Evolutionary conservation across 371 early-diverging fungal genomes (phyloP).

Genomic region (Nematocida sp.): DNA sequence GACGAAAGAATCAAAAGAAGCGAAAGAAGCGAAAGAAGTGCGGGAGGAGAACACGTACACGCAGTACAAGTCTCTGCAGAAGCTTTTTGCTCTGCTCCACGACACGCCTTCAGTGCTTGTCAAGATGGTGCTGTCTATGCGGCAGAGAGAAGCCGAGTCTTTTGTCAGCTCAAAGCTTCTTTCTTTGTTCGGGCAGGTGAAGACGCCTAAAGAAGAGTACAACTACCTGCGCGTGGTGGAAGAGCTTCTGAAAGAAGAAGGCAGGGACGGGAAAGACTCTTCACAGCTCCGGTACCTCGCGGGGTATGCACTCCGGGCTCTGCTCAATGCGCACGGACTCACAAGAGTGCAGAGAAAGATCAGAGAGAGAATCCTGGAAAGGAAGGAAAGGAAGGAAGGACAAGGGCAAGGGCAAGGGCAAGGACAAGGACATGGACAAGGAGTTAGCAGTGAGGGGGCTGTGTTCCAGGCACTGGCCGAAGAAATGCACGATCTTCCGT

Average conservation of each 20-base stretch:
- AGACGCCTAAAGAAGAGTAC: conserved; percentile 87
- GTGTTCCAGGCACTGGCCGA: neutral
- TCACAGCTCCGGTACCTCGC: neutral
- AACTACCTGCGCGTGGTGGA: conserved; percentile 82
- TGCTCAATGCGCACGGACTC: neutral
- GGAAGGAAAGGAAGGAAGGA: too few species aligned
- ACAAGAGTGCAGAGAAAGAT: conserved; percentile 1
- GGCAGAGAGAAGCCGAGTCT: conserved; percentile 68
- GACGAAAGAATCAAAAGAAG: conserved; percentile 67
- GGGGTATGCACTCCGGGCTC: neutral
- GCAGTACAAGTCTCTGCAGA: conserved; percentile 70
- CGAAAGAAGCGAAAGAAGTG: conserved; percentile 30
- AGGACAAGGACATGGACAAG: neutral
- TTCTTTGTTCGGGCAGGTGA: conserved; percentile 86
- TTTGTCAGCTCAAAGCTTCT: conserved; percentile 78
- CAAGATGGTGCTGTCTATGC: conserved; percentile 70
- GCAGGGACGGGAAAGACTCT: neutral
- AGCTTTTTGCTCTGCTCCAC: conserved; percentile 86
- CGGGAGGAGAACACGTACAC: conserved; percentile 63
- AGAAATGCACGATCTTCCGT: neutral
- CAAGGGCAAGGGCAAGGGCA: too few species aligned
- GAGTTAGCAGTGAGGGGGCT: neutral
- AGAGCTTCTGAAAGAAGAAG: conserved; percentile 60
- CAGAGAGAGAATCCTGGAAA: neutral
- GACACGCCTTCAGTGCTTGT: conserved; percentile 83